Evolutionary conservation across 768 basidiomycete genomes (phyloP).

Genomic region (Lactifluus hygrophoroides): DNA sequence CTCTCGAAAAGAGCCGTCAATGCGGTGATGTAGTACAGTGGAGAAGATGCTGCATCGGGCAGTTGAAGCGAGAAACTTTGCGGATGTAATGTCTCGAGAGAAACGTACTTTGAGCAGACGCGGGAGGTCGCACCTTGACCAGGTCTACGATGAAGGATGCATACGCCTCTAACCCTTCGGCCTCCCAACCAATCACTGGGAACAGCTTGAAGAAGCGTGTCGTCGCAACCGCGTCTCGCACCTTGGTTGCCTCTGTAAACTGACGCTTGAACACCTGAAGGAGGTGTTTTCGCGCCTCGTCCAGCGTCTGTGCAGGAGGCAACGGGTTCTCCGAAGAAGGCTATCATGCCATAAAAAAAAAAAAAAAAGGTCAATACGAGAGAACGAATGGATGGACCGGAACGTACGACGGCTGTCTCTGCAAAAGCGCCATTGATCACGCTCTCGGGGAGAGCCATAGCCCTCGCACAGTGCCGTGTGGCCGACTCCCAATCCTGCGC

Average conservation of each 20-base stretch:
- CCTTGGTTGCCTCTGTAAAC: conserved; percentile 74
- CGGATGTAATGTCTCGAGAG: conserved; percentile 2
- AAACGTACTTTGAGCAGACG: conserved; percentile 70
- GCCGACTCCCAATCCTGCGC: conserved; percentile 94
- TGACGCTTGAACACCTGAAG: conserved; percentile 69
- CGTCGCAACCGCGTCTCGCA: conserved; percentile 77
- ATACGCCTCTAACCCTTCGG: conserved; percentile 86
- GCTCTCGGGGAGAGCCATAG: conserved; percentile 73
- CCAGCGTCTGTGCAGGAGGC: conserved; percentile 78
- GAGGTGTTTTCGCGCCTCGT: conserved; percentile 63
- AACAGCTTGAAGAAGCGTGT: conserved; percentile 97
- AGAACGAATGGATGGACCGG: not conserved
- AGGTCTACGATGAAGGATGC: conserved; percentile 88
- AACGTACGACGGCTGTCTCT: conserved; percentile 69
- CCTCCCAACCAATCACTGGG: conserved; percentile 90
- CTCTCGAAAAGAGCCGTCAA: conserved; percentile 91
- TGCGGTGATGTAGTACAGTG: conserved; percentile 83
- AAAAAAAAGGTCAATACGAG: not conserved
- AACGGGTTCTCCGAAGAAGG: conserved; percentile 84
- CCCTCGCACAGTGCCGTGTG: conserved; percentile 80
- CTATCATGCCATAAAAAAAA: conserved; percentile 33
- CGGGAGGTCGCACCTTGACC: conserved; percentile 68
- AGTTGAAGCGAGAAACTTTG: conserved; percentile 6
- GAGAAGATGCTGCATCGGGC: conserved; percentile 64
- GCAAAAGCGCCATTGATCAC: conserved; percentile 82